Evolutionary conservation across 768 basidiomycete genomes (phyloP).

Genomic region (Rhodosporidiobolus odoratus): DNA sequence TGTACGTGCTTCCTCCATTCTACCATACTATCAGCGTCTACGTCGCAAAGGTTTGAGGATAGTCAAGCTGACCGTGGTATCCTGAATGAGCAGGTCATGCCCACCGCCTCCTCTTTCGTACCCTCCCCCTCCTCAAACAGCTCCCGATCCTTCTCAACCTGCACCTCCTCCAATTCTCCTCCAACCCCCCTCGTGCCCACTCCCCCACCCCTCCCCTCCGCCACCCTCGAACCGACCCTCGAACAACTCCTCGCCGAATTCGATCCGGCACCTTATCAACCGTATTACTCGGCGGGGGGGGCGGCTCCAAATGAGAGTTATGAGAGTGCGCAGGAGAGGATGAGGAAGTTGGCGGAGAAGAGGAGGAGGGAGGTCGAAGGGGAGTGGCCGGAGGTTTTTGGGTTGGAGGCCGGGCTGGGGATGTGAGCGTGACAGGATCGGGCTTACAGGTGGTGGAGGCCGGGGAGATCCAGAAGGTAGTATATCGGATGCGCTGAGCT

Average conservation of each 20-base stretch:
- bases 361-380: not conserved
- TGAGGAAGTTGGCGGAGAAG: not conserved
- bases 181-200: not conserved
- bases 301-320: conserved; percentile 13
- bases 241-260: conserved; percentile 15
- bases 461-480: too few species aligned
- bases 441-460: too few species aligned
- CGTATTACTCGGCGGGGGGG: conserved; percentile 15
- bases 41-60: not conserved
- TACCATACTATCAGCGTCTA: not conserved
- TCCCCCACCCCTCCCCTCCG: not conserved
- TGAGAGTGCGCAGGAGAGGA: conserved; percentile 19
- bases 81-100: not conserved
- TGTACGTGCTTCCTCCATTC: not conserved
- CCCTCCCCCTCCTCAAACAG: not conserved
- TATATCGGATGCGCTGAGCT: too few species aligned
- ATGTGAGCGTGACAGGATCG: too few species aligned
- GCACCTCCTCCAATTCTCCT: not conserved
- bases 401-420: too few species aligned
- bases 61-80: too few species aligned
- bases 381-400: not conserved
- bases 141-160: not conserved
- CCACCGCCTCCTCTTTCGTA: not conserved
- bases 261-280: conserved; percentile 16
- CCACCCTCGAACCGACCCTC: not conserved